These are phyloP conservation scores for Annulohypoxylon moriforme DNA, from an alignment of 495 filamentous ascomycete genomes.

Conservation along the genomic window DNA sequence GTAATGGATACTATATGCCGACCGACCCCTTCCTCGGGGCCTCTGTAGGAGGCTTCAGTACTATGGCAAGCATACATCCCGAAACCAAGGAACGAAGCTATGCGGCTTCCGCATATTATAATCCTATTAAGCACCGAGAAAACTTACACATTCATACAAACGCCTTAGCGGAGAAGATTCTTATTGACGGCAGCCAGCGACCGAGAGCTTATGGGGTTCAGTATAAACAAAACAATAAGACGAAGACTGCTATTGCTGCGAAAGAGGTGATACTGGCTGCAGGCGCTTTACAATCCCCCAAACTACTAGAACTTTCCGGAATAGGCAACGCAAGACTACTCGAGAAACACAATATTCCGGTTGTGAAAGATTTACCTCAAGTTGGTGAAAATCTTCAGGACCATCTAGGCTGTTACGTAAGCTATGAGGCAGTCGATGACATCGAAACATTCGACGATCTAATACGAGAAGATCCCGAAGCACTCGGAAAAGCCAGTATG, in stretches of 20 bases:
- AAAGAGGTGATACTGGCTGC: conserved; percentile 68
- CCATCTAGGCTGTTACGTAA: conserved; percentile 52
- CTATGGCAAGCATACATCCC: conserved; percentile 49
- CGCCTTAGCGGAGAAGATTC: conserved; percentile 56
- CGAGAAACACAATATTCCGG: conserved; percentile 52
- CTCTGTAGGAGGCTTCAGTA: conserved; percentile 15
- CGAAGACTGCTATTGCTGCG: conserved; percentile 48
- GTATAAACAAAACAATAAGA: conserved; percentile 48
- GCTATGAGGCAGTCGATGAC: conserved; percentile 20
- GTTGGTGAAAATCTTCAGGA: conserved; percentile 70
- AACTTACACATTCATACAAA: conserved; percentile 57
- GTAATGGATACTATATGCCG: conserved; percentile 27
- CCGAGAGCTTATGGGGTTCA: conserved; percentile 53
- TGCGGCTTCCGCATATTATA: conserved; percentile 50
- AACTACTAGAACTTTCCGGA: conserved; percentile 66
- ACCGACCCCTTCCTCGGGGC: conserved; percentile 28
- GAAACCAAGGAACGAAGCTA: conserved; percentile 46
- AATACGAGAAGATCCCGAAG: conserved; percentile 10
- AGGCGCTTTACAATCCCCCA: conserved; percentile 66
- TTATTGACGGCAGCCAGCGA: conserved; percentile 50
- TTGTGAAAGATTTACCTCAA: conserved; percentile 61
- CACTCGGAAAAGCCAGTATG: conserved; percentile 8
- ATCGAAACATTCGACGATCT: conserved; percentile 29
- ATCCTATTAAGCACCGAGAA: conserved; percentile 37
- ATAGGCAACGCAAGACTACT: conserved; percentile 62